These are phyloP conservation scores for Globisporangium spiculum DNA, from an alignment of 352 stramenopile genomes.

Conservation along the genomic window DNA sequence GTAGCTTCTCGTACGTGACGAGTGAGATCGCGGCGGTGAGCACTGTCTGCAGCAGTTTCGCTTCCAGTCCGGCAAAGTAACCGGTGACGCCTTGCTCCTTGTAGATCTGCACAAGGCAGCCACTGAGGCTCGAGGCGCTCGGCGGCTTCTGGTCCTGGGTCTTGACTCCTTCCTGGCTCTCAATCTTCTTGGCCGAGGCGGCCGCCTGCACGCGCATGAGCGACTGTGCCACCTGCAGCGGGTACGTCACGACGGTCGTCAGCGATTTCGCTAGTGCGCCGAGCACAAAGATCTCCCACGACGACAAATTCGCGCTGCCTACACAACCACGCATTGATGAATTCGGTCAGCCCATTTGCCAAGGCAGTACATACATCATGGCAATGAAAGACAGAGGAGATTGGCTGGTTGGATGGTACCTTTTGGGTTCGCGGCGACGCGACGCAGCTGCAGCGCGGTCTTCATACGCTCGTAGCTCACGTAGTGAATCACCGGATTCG, in stretches of 20 bases:
- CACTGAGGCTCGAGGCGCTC: constrained; percentile 17
- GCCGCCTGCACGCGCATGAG: constrained; percentile 76
- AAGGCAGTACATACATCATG: too few relatives aligned
- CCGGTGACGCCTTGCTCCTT: constrained; percentile 66
- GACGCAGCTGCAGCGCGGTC: constrained; percentile 49
- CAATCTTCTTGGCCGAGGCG: constrained; percentile 9
- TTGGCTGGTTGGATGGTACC: constrained; percentile 1
- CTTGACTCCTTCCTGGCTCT: not conserved
- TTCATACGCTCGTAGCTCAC: constrained; percentile 94
- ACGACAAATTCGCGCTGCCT: constrained; percentile 37
- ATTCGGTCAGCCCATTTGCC: not conserved
- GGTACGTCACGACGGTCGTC: constrained; percentile 93
- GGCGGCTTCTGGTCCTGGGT: not conserved
- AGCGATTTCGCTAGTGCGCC: constrained; percentile 91
- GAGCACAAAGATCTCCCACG: constrained; percentile 89
- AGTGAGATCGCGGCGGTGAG: constrained; percentile 92
- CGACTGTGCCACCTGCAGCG: constrained; percentile 92
- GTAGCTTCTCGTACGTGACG: constrained; percentile 93
- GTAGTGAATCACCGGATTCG: constrained; percentile 96
- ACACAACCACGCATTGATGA: not conserved
- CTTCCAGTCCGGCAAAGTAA: constrained; percentile 90
- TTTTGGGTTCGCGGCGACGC: constrained; percentile 16
- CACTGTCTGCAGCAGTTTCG: constrained; percentile 94
- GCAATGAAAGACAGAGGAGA: too few relatives aligned
- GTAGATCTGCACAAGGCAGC: constrained; percentile 55